Conservation (phyloP, 441 rosid genomes). For the Mallotus repandus region DNA sequence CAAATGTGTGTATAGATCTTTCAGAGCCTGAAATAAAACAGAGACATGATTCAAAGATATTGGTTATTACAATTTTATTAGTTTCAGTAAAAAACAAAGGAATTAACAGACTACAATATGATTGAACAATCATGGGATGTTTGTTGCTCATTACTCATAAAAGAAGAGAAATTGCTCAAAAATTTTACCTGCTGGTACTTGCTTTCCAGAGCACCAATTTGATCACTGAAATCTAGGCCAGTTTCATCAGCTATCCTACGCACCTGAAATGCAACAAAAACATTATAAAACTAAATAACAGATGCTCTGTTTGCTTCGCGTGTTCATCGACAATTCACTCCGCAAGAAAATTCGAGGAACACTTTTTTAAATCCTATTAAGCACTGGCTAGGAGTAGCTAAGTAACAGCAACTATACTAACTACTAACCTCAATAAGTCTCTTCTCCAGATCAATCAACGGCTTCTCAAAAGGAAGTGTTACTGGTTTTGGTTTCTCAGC, state of each 20-base stretch:
- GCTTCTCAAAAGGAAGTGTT: slow-evolving; percentile 81
- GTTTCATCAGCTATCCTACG: slow-evolving; percentile 83
- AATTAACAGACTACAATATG: too few relatives aligned
- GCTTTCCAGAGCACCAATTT: slow-evolving; percentile 64
- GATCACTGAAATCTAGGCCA: slow-evolving; percentile 81
- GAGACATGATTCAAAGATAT: not conserved
- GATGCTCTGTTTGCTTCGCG: not conserved
- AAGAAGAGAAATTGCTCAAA: not conserved
- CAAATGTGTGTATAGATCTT: slow-evolving; percentile 66
- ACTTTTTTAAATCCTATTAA: too few relatives aligned
- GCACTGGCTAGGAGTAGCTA: too few relatives aligned
- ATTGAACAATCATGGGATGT: too few relatives aligned
- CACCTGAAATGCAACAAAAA: slow-evolving; percentile 44
- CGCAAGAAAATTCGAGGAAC: too few relatives aligned
- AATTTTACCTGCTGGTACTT: slow-evolving; percentile 63
- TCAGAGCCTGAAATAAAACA: slow-evolving; percentile 51
- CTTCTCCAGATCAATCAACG: slow-evolving; percentile 71
- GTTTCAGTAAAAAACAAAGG: too few relatives aligned
- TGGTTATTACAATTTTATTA: too few relatives aligned
- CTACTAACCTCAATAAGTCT: slow-evolving; percentile 64
- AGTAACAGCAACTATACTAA: not conserved
- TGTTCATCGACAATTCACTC: too few relatives aligned
- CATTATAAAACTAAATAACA: not conserved
- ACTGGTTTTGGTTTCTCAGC: slow-evolving; percentile 70
- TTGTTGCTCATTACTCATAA: not conserved